Base-by-base conservation (phyloP, 2,329 filamentous ascomycete genomes). In the Lasiodiplodia theobromae region DNA sequence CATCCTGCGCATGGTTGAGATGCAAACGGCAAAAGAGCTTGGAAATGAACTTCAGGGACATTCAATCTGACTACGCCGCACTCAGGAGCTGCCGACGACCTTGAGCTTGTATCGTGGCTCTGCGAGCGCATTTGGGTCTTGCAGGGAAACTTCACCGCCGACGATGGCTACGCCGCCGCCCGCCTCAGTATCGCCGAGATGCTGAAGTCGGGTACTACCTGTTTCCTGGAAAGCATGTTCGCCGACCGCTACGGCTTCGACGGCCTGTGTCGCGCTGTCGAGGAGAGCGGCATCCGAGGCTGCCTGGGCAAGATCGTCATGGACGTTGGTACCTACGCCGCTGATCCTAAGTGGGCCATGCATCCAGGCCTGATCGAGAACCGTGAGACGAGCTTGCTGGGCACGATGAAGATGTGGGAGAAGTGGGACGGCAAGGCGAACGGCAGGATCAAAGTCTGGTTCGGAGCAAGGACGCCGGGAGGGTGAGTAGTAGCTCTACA, bases 221-320 rank as follows among this genome's bases (percentile, higher is more conserved):
- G 81, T 70, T 86, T 86, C 70, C 75, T 86, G 6, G 84, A 86
- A 72, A 84, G 83, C 52, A 85, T 86, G 84, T 83, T 83, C 69
- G 80, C 82, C 6, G 78, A 84, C 71, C 78, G 82, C 18, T 83
- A 82, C 66, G 82, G 82, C 4, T 84, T 84, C 67, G 81, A 84
- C 66, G 82, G 81, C 4, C 76, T 84, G 4, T 79, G 77, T 68
- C 74, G 73, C 31, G 82, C 82, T 0, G 82, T 84, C 2, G 78
- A 80, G 66, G 80, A 84, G 65, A 81, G 77, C 62, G 82, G 82
- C 0, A 83, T 84, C 54, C 74, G 82, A 14, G 82, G 80, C 10
- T 83, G 81, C 71, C 70, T 82, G 52, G 80, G 80, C 3, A 82
- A 82, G 62, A 81, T 84, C 44, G 80, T 81, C 68, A 84, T 82